Percentiles rank a stretch among this genome's conserved stretches.
phyloP scores from a whole-genome alignment of 2,329 filamentous ascomycete species.

The Alternaria infectoria region DNA sequence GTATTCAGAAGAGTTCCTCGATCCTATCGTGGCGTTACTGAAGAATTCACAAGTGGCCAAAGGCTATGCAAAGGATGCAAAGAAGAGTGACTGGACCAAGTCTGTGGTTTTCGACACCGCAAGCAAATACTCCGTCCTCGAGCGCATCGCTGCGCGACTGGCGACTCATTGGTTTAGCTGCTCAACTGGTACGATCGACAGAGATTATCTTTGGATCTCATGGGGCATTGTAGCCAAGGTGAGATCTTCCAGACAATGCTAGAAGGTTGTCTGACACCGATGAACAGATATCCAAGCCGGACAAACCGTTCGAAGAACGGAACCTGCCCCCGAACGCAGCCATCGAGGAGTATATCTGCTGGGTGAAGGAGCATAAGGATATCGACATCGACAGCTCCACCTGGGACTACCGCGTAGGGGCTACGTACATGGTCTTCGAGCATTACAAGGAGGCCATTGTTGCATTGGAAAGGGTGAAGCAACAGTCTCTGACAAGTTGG shows the following conservation, averaged over 20 bases:
- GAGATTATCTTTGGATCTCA: not conserved
- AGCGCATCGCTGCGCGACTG: not conserved
- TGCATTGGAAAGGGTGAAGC: not conserved
- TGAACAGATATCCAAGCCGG: not conserved
- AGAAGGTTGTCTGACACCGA: not conserved
- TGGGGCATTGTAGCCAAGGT: not conserved
- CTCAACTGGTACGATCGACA: not conserved
- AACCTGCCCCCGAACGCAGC: not conserved
- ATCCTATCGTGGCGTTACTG: not conserved
- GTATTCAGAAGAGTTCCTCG: too few species aligned
- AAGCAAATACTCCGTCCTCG: constrained; percentile 5
- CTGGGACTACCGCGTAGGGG: not conserved
- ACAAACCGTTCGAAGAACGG: not conserved
- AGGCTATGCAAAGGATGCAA: constrained; percentile 6
- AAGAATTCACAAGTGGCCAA: constrained; percentile 14
- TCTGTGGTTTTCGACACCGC: not conserved
- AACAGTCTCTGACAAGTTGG: not conserved
- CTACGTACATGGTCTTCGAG: not conserved
- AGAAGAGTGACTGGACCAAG: constrained; percentile 13
- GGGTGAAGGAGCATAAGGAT: not conserved
- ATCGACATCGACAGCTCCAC: not conserved
- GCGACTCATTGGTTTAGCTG: constrained; percentile 5
- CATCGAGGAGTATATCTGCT: not conserved
- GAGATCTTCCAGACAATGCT: not conserved
- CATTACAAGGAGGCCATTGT: not conserved